These are phyloP conservation scores for Mucor racemosus DNA, from an alignment of 371 early-diverging fungal species.

Conservation along the genomic window DNA sequence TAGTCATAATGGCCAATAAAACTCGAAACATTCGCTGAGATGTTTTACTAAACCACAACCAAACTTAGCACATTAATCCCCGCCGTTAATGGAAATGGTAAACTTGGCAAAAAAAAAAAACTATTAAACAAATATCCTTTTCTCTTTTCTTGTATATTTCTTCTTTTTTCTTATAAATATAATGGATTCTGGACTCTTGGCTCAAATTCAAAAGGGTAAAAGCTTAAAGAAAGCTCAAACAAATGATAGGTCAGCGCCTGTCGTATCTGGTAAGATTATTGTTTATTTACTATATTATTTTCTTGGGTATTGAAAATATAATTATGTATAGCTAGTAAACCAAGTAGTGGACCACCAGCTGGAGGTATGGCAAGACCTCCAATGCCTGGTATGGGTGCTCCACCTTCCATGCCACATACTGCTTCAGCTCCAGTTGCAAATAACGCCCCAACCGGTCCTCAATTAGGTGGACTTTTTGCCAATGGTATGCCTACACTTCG, in stretches of 20 bases:
- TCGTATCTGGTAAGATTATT: conserved; percentile 39
- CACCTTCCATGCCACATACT: conserved; percentile 23
- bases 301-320: no score
- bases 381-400: conserved; percentile 35
- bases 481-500: conserved; percentile 70
- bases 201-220: conserved; percentile 78
- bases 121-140: neutral
- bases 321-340: conserved; percentile 7
- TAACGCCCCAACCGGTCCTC: conserved; percentile 35
- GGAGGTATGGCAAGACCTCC: conserved; percentile 46
- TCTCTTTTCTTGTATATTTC: conserved; percentile 6
- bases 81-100: neutral
- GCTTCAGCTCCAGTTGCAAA: conserved; percentile 23
- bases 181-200: conserved; percentile 63
- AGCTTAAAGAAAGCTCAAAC: conserved; percentile 78
- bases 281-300: neutral
- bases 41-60: neutral
- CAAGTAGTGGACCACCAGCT: conserved; percentile 18
- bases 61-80: neutral
- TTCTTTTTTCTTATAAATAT: neutral
- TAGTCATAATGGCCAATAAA: neutral
- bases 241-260: conserved; percentile 78
- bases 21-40: neutral
- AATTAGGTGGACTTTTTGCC: conserved; percentile 69
- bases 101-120: conserved; percentile 10